phyloP scores from a whole-genome alignment of 1,284 basidiomycete genomes.

The Microbotryomycetes sp. region DNA sequence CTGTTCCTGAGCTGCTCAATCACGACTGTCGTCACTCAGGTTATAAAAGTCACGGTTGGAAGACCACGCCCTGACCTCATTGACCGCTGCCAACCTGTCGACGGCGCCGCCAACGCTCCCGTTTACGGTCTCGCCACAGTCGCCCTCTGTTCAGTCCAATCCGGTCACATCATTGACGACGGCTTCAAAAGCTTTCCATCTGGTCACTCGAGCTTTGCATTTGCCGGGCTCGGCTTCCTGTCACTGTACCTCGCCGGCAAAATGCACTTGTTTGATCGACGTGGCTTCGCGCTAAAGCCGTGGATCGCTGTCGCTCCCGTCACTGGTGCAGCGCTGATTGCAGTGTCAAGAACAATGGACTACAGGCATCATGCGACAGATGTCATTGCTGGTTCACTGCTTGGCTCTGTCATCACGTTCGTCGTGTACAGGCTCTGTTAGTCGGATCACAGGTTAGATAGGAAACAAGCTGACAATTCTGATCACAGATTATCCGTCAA shows the following conservation, averaged over 20 bases:
- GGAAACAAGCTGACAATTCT: too few relatives aligned
- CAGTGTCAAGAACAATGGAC: conserved; percentile 52
- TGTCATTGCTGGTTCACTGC: conserved; percentile 41
- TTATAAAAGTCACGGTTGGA: conserved; percentile 72
- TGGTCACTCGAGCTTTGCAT: conserved; percentile 61
- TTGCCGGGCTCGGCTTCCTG: conserved; percentile 85
- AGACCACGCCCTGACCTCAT: conserved; percentile 57
- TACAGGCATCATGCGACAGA: conserved; percentile 45
- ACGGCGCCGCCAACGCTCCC: conserved; percentile 53
- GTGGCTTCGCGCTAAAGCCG: conserved; percentile 74
- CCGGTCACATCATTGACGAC: conserved; percentile 1
- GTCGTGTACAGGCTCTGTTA: conserved; percentile 35
- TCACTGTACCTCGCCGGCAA: conserved; percentile 85
- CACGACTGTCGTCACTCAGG: conserved; percentile 69
- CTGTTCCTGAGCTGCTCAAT: conserved; percentile 55
- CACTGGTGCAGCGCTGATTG: conserved; percentile 71
- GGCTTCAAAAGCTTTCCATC: background rate
- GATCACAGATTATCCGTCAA: conserved; percentile 55
- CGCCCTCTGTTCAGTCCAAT: conserved; percentile 60
- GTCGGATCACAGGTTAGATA: too few relatives aligned
- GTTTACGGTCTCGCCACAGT: conserved; percentile 63
- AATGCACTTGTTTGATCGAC: conserved; percentile 76
- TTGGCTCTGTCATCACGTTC: conserved; percentile 38
- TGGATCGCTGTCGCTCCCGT: conserved; percentile 77
- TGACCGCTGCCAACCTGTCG: conserved; percentile 49